These are phyloP conservation scores for Diutina rugosa DNA, from an alignment of 1,139 yeast species.

Conservation along the genomic window DNA sequence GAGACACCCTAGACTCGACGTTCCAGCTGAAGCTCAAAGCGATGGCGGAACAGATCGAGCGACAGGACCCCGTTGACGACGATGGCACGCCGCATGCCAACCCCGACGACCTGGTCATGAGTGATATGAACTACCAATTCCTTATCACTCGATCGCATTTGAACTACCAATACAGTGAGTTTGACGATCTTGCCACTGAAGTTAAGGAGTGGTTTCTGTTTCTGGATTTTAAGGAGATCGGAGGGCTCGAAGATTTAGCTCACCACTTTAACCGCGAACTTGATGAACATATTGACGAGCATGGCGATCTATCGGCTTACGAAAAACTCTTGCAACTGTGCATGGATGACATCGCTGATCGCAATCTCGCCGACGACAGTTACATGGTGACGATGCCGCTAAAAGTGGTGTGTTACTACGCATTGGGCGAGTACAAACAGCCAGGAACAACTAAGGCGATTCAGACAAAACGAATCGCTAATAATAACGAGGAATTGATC, in stretches of 20 bases:
- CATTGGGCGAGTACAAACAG: background rate
- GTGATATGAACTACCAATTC: slow-evolving; percentile 8
- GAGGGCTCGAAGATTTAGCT: background rate
- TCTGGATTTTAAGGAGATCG: slow-evolving; percentile 29
- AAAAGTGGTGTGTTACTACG: background rate
- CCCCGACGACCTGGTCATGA: background rate
- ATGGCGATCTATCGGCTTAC: background rate
- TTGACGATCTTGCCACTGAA: slow-evolving; percentile 28
- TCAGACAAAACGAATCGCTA: background rate
- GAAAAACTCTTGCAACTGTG: background rate
- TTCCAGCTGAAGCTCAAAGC: slow-evolving; percentile 33
- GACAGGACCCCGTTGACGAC: slow-evolving; percentile 3
- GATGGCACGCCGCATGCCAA: slow-evolving; percentile 4
- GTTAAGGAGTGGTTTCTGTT: slow-evolving; percentile 53
- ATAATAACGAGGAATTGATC: background rate
- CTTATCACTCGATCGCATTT: slow-evolving; percentile 25
- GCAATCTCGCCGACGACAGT: background rate
- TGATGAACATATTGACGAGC: background rate
- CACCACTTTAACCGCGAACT: background rate
- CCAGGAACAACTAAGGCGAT: background rate
- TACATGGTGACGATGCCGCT: background rate
- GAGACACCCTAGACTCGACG: slow-evolving; percentile 25
- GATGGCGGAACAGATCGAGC: slow-evolving; percentile 27
- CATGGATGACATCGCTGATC: background rate
- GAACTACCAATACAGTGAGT: slow-evolving; percentile 33